phyloP scores from a whole-genome alignment of 441 rosid species.

The Theobroma grandiflorum region DNA sequence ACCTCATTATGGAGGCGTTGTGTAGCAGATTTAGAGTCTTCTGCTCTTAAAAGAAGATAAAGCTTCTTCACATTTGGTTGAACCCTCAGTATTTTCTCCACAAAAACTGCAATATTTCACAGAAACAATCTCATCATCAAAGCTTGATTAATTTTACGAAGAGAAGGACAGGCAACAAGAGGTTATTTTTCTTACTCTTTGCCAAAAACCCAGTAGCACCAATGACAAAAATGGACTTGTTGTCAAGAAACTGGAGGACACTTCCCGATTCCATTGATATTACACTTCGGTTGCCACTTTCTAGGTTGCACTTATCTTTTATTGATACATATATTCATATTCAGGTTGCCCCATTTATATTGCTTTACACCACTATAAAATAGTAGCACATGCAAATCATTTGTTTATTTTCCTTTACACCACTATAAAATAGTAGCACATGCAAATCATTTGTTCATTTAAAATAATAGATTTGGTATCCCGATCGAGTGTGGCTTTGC shows the following conservation, averaged over 20 bases:
- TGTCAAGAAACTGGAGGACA: slow-evolving; percentile 38
- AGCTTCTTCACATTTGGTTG: slow-evolving; percentile 72
- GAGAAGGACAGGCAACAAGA: background rate
- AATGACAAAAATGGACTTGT: slow-evolving; percentile 44
- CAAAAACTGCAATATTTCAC: slow-evolving; percentile 49
- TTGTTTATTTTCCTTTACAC: no score
- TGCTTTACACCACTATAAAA: no score
- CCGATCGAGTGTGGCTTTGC: no score
- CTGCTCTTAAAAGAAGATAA: slow-evolving; percentile 58
- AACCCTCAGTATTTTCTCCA: slow-evolving; percentile 64
- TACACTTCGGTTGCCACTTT: no score
- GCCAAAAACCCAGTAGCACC: slow-evolving; percentile 69
- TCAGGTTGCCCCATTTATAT: no score
- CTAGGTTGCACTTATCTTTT: no score
- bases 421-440: no score
- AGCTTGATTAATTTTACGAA: background rate
- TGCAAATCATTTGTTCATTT: no score
- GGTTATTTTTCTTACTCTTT: slow-evolving; percentile 39
- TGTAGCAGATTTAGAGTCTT: slow-evolving; percentile 49
- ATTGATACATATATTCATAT: no score
- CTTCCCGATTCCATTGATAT: slow-evolving; percentile 11
- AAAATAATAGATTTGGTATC: no score
- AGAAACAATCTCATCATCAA: background rate
- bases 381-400: no score
- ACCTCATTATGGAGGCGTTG: slow-evolving; percentile 58